Base-by-base conservation (phyloP, 2,329 filamentous ascomycete genomes). In the Canariomyces notabilis region DNA sequence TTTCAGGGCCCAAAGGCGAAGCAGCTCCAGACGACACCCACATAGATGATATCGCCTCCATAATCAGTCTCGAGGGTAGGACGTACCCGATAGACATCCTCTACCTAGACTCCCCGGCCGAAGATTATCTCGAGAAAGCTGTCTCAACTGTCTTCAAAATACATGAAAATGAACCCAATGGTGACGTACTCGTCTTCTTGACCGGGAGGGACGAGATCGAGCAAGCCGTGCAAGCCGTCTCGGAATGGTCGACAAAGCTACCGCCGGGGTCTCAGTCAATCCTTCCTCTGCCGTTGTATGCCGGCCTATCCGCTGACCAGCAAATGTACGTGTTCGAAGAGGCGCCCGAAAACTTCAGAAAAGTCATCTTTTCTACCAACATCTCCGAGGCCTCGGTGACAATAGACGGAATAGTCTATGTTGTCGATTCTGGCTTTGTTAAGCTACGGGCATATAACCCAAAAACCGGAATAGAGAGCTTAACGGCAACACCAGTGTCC, bases 361-460 rank as follows among this genome's bases (percentile, higher is more conserved):
- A 97, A 62, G 86, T 96, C 32, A 87, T 98, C 29, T 83, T 96
- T 55, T 85, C 88, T 4, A 97, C 93, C 48, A 97, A 97, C 62
- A 96, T 97, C 54, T 89, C 93, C 11, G 93, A 98, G 70, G 91
- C 93, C 4, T 95, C 89, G 2, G 85, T 98, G 35, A 97, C 93
- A 14, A 94, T 97, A 46, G 84, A 93, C 43, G 89, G 89, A 2
- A 90, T 97, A 50, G 83, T 89, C 44, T 95, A 88, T 60, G 91
- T 98, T 5, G 72, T 97, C 40, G 93, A 98, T 64, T 83, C 80
- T 43, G 93, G 93, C 1, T 96, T 88, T 61, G 89, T 94, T 55
- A 97, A 97, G 64, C 72, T 95, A 16, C 81, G 89, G 32, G 85
- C 87, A 6, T 97, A 89, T 67, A 85, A 94, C 55, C 88, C 91